phyloP scores from a whole-genome alignment of 2,329 filamentous ascomycete genomes.

The Fusarium nanum region DNA sequence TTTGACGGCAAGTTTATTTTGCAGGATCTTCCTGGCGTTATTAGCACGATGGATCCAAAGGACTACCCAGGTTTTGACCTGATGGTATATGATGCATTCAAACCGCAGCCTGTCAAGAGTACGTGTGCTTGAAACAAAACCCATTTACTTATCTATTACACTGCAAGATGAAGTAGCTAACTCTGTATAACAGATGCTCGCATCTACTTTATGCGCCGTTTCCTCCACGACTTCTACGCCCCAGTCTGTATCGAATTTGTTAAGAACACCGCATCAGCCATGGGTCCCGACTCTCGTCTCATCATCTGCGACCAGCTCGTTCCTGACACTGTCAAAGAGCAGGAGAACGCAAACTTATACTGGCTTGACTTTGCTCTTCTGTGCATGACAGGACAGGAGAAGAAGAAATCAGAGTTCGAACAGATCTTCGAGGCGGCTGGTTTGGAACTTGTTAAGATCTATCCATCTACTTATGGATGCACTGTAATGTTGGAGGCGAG shows the following conservation, averaged over 20 bases:
- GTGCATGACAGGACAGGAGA: conserved; percentile 50
- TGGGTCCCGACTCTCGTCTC: conserved; percentile 50
- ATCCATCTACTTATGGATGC: conserved; percentile 46
- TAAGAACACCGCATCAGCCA: conserved; percentile 47
- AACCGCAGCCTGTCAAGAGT: conserved; percentile 41
- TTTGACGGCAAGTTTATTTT: conserved; percentile 47
- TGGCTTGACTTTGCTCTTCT: conserved; percentile 50
- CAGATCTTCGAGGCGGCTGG: conserved; percentile 49
- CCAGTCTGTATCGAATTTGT: conserved; percentile 49
- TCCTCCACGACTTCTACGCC: conserved; percentile 50
- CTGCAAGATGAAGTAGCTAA: not conserved
- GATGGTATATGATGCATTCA: conserved; percentile 42
- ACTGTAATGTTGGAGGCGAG: conserved; percentile 50
- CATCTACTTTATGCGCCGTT: conserved; percentile 50
- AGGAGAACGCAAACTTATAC: conserved; percentile 45
- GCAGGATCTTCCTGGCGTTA: conserved; percentile 52
- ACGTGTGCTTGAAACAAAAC: not conserved
- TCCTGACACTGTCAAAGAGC: conserved; percentile 47
- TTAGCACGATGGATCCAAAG: conserved; percentile 33
- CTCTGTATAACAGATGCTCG: conserved; percentile 43
- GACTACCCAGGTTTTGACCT: conserved; percentile 44
- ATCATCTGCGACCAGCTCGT: conserved; percentile 53
- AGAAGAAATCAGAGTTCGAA: conserved; percentile 47
- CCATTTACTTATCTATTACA: not conserved
- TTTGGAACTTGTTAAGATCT: conserved; percentile 50